Conservation (phyloP, 192 early-diverging fungal genomes). For the Mycoemilia scoparia region DNA sequence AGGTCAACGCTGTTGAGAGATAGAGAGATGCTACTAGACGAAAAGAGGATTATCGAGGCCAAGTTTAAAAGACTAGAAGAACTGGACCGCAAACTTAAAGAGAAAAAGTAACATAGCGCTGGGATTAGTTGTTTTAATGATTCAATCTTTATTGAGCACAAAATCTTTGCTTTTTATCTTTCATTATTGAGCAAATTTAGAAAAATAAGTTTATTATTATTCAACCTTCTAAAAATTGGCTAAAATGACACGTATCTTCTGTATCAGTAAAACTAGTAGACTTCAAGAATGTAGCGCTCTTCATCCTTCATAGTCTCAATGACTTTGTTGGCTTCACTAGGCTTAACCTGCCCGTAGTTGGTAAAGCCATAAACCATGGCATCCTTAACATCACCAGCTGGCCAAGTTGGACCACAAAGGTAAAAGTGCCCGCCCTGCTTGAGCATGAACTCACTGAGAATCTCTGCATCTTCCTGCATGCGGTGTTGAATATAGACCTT, state of each 20-base stretch:
- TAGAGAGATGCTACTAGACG: no score
- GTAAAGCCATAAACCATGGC: constrained; percentile 68
- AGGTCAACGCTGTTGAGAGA: no score
- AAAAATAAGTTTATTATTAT: no score
- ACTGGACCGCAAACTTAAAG: no score
- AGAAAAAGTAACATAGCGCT: no score
- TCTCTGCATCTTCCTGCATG: constrained; percentile 67
- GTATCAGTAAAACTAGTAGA: constrained; percentile 36
- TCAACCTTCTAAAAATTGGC: no score
- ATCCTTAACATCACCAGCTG: constrained; percentile 81
- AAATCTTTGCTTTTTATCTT: no score
- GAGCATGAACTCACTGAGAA: constrained; percentile 58
- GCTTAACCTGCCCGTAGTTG: constrained; percentile 34
- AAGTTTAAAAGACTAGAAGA: no score
- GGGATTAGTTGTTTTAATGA: no score
- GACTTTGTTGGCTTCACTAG: constrained; percentile 41
- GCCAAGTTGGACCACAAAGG: constrained; percentile 96
- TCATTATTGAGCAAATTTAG: no score
- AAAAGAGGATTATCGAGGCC: no score
- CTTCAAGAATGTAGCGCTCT: constrained; percentile 85
- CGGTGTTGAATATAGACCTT: constrained; percentile 96
- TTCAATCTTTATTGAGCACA: no score
- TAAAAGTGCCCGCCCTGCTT: constrained; percentile 74
- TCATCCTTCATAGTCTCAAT: constrained; percentile 84
- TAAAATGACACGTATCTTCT: not conserved